These are phyloP conservation scores for Arbutus unedo DNA, from an alignment of 148 eudicot species.

Conservation along the genomic window DNA sequence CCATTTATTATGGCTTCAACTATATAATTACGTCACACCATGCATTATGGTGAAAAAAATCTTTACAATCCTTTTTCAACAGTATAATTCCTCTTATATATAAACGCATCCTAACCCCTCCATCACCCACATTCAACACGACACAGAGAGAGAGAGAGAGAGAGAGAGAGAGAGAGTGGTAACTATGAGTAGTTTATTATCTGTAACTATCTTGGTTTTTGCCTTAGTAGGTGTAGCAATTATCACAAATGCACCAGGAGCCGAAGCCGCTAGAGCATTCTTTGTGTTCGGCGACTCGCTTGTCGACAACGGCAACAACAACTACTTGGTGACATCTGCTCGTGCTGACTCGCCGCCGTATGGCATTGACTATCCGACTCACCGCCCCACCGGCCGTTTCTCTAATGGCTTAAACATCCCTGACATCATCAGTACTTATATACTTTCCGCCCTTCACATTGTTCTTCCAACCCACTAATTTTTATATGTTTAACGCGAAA, in stretches of 20 bases:
- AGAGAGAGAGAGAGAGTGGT: neutral
- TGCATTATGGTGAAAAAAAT: too few species aligned
- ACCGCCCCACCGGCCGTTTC: conserved; percentile 69
- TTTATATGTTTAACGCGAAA: neutral
- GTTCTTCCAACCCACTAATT: neutral
- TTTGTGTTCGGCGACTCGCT: conserved; percentile 80
- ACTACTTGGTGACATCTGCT: conserved; percentile 60
- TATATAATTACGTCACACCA: neutral
- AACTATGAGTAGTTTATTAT: conserved; percentile 7
- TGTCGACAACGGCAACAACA: conserved; percentile 80
- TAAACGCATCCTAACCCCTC: neutral
- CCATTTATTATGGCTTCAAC: conserved; percentile 16
- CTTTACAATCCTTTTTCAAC: neutral
- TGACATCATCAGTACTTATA: conserved; percentile 54
- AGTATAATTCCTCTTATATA: neutral
- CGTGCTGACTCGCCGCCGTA: conserved; percentile 71
- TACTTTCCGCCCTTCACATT: neutral
- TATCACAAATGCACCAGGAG: conserved; percentile 12
- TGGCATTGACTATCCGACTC: conserved; percentile 66
- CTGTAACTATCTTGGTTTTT: neutral
- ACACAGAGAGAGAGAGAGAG: neutral
- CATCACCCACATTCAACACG: neutral
- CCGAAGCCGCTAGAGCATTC: conserved; percentile 58
- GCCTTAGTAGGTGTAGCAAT: neutral
- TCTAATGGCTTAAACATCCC: conserved; percentile 69